A percentile compares a stretch with the other conserved stretches of the same genome.
phyloP scores from a whole-genome alignment of 225 moss, liverwort and hornwort genomes.

The Pseudoscleropodium purum region DNA sequence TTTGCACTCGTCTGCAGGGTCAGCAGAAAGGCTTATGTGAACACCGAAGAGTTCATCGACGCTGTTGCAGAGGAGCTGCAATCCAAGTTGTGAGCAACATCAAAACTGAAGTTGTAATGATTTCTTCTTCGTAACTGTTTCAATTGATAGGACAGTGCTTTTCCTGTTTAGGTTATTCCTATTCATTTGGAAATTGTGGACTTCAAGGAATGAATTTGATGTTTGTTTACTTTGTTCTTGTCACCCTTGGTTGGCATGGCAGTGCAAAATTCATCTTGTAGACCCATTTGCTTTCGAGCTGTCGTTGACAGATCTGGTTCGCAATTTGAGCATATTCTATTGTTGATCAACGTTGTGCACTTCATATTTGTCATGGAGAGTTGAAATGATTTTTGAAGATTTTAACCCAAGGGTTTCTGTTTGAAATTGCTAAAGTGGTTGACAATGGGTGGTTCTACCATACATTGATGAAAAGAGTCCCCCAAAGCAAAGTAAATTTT shows the following conservation, averaged over 20 bases:
- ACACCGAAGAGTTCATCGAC: conserved; percentile 48
- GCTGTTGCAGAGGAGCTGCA: conserved; percentile 34
- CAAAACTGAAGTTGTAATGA: conserved; percentile 29
- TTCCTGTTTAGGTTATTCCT: not conserved
- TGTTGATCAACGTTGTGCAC: not conserved
- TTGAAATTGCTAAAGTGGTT: not conserved
- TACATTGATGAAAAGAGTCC: no score
- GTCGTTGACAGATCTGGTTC: not conserved
- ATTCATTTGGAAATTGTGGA: not conserved
- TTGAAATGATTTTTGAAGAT: not conserved
- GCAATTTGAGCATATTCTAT: not conserved
- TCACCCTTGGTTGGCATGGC: not conserved
- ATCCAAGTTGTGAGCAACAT: conserved; percentile 20
- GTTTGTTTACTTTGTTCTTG: not conserved
- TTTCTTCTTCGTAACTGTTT: not conserved
- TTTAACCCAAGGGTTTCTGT: not conserved
- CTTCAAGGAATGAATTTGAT: not conserved
- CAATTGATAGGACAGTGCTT: not conserved
- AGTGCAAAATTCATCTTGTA: no score
- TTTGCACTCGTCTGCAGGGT: conserved; percentile 4
- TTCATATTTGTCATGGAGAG: not conserved
- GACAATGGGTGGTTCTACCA: no score
- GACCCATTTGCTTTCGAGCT: not conserved
- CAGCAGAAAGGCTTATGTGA: conserved; percentile 20
- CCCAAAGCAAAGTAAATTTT: no score